Evolutionary conservation across 768 basidiomycete species (phyloP).

Genomic region (Amanita thiersii): DNA sequence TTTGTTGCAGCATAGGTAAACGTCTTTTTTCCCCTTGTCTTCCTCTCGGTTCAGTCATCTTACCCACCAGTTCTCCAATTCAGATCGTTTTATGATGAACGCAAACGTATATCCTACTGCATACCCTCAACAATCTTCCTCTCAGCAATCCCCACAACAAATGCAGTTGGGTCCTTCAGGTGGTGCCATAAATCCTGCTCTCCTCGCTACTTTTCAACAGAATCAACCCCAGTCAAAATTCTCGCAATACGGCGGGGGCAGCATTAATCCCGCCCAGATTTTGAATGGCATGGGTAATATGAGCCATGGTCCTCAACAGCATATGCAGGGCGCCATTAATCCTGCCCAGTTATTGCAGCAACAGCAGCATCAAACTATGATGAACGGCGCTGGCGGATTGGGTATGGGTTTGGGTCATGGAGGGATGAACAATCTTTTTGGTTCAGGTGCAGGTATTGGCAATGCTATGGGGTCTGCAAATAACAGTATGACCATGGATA

Average conservation of each 20-base stretch:
- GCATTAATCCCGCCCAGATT: conserved; percentile 10
- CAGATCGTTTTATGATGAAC: conserved; percentile 11
- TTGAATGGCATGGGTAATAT: conserved; percentile 11
- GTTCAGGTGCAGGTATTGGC: conserved; percentile 8
- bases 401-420: conserved; percentile 8
- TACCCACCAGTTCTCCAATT: neutral
- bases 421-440: conserved; percentile 8
- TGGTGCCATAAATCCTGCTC: conserved; percentile 22
- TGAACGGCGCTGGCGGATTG: conserved; percentile 8
- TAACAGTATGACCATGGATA: conserved; percentile 13
- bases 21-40: neutral
- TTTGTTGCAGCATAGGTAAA: neutral
- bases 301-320: conserved; percentile 5
- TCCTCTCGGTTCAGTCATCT: neutral
- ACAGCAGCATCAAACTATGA: conserved; percentile 12
- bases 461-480: conserved; percentile 13
- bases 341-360: conserved; percentile 30
- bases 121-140: conserved; percentile 9
- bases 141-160: conserved; percentile 6
- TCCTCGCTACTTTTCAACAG: conserved; percentile 23
- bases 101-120: conserved; percentile 14
- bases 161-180: conserved; percentile 5
- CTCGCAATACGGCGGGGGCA: conserved; percentile 5
- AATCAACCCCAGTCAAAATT: conserved; percentile 11
- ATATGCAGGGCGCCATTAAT: conserved; percentile 19